These are phyloP conservation scores for Prinsepia uniflora DNA, from an alignment of 306 rosid species.

Conservation along the genomic window DNA sequence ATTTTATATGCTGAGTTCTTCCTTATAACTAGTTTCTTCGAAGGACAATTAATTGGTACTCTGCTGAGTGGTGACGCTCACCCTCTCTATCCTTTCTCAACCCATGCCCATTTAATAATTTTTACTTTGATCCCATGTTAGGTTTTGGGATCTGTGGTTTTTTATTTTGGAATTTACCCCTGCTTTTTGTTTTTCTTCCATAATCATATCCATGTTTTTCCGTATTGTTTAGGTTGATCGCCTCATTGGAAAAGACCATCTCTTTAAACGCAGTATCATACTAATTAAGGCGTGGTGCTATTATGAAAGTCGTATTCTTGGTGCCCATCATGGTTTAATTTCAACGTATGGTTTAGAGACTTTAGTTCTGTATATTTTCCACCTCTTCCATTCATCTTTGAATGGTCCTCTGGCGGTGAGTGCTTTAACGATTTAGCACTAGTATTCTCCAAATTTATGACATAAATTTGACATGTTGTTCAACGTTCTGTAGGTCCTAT, in stretches of 20 bases:
- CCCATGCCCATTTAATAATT: background rate
- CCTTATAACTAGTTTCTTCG: background rate
- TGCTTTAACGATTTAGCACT: constrained; percentile 22
- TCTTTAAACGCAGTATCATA: constrained; percentile 85
- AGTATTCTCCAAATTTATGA: background rate
- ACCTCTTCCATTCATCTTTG: constrained; percentile 66
- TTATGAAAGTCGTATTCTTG: constrained; percentile 90
- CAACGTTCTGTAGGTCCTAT: constrained; percentile 57
- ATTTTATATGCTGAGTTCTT: background rate
- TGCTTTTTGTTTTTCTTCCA: background rate
- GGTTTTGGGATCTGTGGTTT: background rate
- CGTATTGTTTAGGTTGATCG: constrained; percentile 62
- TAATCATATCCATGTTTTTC: background rate
- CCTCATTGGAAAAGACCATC: constrained; percentile 74
- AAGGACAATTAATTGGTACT: background rate
- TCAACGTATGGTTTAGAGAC: constrained; percentile 97
- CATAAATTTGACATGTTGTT: constrained; percentile 9
- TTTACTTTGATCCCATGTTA: background rate
- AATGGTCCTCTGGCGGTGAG: constrained; percentile 92
- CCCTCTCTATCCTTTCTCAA: background rate
- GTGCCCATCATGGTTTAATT: constrained; percentile 90
- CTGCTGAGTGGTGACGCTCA: background rate
- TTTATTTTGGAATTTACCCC: background rate
- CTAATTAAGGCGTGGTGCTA: constrained; percentile 96
- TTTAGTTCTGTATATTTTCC: constrained; percentile 78